Evolutionary conservation across 441 rosid genomes (phyloP).

Genomic region (Daphne laureola): DNA sequence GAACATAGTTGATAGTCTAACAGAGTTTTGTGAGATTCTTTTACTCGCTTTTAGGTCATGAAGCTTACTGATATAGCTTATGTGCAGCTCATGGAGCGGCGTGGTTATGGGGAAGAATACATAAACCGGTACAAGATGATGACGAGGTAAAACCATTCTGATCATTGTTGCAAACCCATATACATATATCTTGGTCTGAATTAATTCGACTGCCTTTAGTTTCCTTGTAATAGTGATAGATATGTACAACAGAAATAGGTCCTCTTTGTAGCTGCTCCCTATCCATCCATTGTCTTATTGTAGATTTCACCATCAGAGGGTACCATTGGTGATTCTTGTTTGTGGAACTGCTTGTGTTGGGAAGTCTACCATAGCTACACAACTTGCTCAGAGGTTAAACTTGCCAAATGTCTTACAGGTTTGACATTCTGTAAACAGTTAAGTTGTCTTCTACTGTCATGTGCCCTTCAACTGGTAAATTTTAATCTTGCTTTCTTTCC

Average conservation of each 20-base stretch:
- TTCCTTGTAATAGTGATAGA: too few species aligned
- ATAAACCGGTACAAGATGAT: conserved; percentile 95
- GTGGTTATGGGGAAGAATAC: conserved; percentile 89
- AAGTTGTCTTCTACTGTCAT: conserved; percentile 4
- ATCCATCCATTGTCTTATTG: conserved; percentile 2
- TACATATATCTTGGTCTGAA: too few species aligned
- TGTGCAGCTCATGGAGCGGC: conserved; percentile 87
- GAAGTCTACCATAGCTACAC: conserved; percentile 96
- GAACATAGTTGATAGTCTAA: neutral
- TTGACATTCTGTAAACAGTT: conserved; percentile 7
- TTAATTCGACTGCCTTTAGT: too few species aligned
- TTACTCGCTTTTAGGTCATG: conserved; percentile 2
- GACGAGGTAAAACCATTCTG: conserved; percentile 50
- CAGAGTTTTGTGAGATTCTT: neutral
- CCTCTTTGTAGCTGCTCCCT: too few species aligned
- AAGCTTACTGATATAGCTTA: conserved; percentile 17
- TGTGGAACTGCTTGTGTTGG: conserved; percentile 99
- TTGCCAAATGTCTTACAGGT: conserved; percentile 97
- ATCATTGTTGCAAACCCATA: too few species aligned
- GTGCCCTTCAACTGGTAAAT: conserved; percentile 8
- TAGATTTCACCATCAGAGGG: conserved; percentile 98
- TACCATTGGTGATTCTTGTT: conserved; percentile 94
- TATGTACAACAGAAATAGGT: too few species aligned
- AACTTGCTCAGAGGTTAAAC: conserved; percentile 95
- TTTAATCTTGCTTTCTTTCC: conserved; percentile 15